Base-by-base conservation (phyloP, 306 rosid genomes). In the Potentilla sterilis region DNA sequence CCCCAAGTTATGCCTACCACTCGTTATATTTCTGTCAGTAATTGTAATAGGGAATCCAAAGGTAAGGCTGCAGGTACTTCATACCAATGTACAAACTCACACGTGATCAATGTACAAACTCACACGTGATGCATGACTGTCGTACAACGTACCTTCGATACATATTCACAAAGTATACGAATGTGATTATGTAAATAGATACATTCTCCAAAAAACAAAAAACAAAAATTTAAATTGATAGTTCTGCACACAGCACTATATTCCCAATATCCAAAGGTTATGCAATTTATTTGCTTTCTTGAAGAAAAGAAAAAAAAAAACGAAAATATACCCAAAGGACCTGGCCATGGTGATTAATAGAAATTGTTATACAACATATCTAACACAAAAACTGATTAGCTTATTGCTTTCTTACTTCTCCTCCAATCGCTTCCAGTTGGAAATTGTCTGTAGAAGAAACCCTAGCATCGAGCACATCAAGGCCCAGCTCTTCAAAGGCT, bases 401-500 rank as follows among this genome's bases (percentile, higher is more conserved):
- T 13, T 10, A 44, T 46, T n/a, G 19, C 15, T 14, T 47, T 67
- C 82, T 62, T 64, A 91, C 97, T 79, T 93, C 96, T 88, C 86
- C 93, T 65, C 97, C 97, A 12, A 88, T 78, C 2, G 94, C 96
- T 84, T 94, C 85, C 14, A 91, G 89, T 51, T 88, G 96, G 80
- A 94, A 94, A 75, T 70, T 85, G 72, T 91, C 96, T 48, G 90
- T 84, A 77, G 97, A 94, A 77, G 98, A 88, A 83, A 90, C 94
- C 91, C 88, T 88, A 79, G 98, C 98, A 81, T 94, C 91, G 43
- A 88, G 90, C 57, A 94, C 97, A 72, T 88, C 94, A 73, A 91
- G 97, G 32, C 94, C 93, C 34, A 94, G 74, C 59, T 85, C 87
- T 62, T 87, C 98, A 57, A 94, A 91, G 72, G 89, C 97, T 87